Conservation (phyloP, 768 basidiomycete species). For the Auriscalpium vulgare region DNA sequence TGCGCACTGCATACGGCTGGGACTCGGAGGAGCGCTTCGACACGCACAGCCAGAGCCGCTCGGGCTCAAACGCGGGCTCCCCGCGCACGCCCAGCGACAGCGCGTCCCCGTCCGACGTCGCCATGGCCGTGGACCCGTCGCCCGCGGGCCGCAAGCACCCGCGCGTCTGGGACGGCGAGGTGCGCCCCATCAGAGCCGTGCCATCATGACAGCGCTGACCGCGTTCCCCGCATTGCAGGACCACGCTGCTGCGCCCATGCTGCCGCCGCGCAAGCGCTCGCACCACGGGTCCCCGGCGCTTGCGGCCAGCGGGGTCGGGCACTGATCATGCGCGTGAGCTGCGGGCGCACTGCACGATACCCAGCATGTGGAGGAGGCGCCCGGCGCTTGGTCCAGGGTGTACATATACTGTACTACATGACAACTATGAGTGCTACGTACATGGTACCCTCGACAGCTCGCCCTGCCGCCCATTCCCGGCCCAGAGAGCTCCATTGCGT, state of each 20-base stretch:
- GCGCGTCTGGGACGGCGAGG: conserved; percentile 12
- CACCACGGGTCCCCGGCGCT: neutral
- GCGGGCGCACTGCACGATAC: neutral
- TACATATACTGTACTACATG: too few relatives aligned
- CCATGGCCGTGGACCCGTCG: neutral
- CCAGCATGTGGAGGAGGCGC: too few relatives aligned
- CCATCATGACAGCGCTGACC: too few relatives aligned
- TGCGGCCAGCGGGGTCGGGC: neutral
- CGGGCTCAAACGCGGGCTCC: neutral
- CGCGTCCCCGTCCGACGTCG: conserved; percentile 1
- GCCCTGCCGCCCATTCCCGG: too few relatives aligned
- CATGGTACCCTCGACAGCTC: too few relatives aligned
- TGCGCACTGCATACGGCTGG: conserved; percentile 13
- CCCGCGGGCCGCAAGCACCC: conserved; percentile 13
- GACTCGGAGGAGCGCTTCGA: conserved; percentile 13
- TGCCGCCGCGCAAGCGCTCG: conserved; percentile 3
- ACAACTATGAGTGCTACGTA: too few relatives aligned
- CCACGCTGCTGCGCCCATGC: neutral
- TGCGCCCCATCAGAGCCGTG: neutral
- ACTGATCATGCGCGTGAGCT: too few relatives aligned
- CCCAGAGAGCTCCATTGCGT: too few relatives aligned
- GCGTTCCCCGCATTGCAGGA: neutral
- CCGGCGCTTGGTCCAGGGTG: too few relatives aligned
- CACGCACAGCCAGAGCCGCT: neutral
- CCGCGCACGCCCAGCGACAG: conserved; percentile 12